Conservation (phyloP, 1,139 yeast species). For the Suhomyces kunorum region DNA sequence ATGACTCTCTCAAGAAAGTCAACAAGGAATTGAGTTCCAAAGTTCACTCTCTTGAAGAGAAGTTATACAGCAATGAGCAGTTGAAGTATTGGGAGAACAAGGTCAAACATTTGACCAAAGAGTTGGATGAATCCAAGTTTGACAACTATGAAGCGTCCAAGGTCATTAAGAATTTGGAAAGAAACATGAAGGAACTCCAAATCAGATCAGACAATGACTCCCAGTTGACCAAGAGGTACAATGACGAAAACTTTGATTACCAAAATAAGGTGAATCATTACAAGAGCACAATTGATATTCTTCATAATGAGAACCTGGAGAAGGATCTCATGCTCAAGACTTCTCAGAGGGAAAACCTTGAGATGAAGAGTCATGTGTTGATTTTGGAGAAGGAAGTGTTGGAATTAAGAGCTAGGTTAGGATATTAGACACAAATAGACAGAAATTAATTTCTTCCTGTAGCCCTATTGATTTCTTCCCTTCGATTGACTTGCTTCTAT, state of each 20-base stretch:
- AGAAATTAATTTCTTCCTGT: not conserved
- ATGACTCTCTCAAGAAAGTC: conserved; percentile 41
- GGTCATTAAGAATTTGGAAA: conserved; percentile 32
- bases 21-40: conserved; percentile 39
- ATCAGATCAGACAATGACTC: conserved; percentile 40
- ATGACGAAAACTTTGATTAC: conserved; percentile 50
- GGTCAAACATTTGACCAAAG: conserved; percentile 31
- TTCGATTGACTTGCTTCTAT: no score
- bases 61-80: conserved; percentile 48
- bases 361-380: conserved; percentile 54
- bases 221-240: conserved; percentile 42
- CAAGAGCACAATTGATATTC: conserved; percentile 36
- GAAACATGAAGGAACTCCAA: conserved; percentile 38
- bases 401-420: conserved; percentile 53
- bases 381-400: conserved; percentile 65
- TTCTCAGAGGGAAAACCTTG: conserved; percentile 42
- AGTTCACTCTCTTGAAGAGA: conserved; percentile 40
- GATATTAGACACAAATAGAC: conserved; percentile 11
- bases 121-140: conserved; percentile 33
- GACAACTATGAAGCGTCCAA: conserved; percentile 37
- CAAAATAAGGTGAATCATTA: conserved; percentile 45
- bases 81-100: conserved; percentile 48
- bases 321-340: conserved; percentile 40
- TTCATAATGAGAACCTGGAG: conserved; percentile 43
- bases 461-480: no score